Percentiles rank a stretch among this genome's conserved stretches.
Evolutionary conservation across 2,329 filamentous ascomycete genomes (phyloP).

Genomic region (Penicillium palitans): DNA sequence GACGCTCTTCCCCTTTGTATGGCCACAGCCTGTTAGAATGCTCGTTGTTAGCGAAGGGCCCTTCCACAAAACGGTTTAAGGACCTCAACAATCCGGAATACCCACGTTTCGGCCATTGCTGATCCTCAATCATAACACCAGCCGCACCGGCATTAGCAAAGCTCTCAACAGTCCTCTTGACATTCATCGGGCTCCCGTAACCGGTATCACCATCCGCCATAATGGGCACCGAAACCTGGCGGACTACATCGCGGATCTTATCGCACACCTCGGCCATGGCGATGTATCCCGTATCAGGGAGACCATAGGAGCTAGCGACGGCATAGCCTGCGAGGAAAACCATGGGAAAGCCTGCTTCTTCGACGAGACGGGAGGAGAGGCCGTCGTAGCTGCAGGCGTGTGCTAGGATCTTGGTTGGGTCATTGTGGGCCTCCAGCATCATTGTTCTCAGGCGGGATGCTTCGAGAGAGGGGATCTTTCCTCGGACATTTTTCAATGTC

Average conservation of each 20-base stretch:
- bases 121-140: conserved; percentile 49
- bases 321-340: conserved; percentile 49
- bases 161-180: conserved; percentile 47
- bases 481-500: conserved; percentile 13
- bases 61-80: neutral
- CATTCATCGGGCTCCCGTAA: conserved; percentile 52
- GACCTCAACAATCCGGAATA: neutral
- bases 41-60: neutral
- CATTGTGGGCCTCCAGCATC: conserved; percentile 44
- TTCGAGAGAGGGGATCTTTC: conserved; percentile 17
- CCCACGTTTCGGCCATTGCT: conserved; percentile 52
- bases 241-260: conserved; percentile 47
- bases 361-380: conserved; percentile 46
- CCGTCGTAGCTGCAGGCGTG: conserved; percentile 48
- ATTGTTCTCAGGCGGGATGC: conserved; percentile 35
- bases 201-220: conserved; percentile 52
- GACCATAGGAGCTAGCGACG: conserved; percentile 43
- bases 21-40: conserved; percentile 42
- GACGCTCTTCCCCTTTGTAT: conserved; percentile 51
- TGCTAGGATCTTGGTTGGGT: conserved; percentile 49
- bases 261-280: conserved; percentile 50
- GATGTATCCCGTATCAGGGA: conserved; percentile 54
- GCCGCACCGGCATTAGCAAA: conserved; percentile 46
- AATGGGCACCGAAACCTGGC: conserved; percentile 44
- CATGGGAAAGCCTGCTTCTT: conserved; percentile 51